Base-by-base conservation (phyloP, 192 early-diverging fungal genomes). In the Geosiphon pyriformis region DNA sequence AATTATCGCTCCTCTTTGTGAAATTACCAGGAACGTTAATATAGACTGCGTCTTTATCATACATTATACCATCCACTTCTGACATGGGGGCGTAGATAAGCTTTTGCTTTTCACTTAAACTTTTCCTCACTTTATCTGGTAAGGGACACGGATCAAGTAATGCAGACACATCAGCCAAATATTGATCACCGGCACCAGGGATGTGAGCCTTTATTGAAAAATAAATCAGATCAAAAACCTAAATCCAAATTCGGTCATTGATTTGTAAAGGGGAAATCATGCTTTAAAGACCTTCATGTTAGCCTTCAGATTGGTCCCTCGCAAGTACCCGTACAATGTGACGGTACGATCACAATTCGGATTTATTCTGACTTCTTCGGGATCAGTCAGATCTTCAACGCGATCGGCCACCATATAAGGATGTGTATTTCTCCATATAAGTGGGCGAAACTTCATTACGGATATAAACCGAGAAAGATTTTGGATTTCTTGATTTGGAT, bases 41-140 rank as follows among this genome's bases (percentile, higher is more conserved):
- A 70, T 99, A 99, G 23, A 99, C 93, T 4, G 95, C 97, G 80
- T 99, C 97, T 77, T 94, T 96, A 76, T 99, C 97, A 78, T 98
- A 98, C 86, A 98, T 87, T 60, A 99, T 91, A 52, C 97, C 97
- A 67, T 93, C 94, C 27, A 99, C 92, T 69, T 96, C 94, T 0
- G 93, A 92, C 92, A 96, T 98, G 26, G 97, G 97, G 25, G 95
- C 97, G 67, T 96, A 98, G 54, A 99, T 91, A 27, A 98, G 83
- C 77, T 96, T 96, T 68, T 94, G 88, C 57, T 95, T 92, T 68
- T 97, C 95, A 71, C 88, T 91, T 74, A 99, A 75, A 4, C 87
- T 80, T 75, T 90, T 93, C 37, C 90, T 82, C 59, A 88, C 89
- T 77, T 95, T 96, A 53, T 98, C 92, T 20, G 97, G 95, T 1